phyloP scores from a whole-genome alignment of 1,284 basidiomycete genomes.

The Ustilago crameri region DNA sequence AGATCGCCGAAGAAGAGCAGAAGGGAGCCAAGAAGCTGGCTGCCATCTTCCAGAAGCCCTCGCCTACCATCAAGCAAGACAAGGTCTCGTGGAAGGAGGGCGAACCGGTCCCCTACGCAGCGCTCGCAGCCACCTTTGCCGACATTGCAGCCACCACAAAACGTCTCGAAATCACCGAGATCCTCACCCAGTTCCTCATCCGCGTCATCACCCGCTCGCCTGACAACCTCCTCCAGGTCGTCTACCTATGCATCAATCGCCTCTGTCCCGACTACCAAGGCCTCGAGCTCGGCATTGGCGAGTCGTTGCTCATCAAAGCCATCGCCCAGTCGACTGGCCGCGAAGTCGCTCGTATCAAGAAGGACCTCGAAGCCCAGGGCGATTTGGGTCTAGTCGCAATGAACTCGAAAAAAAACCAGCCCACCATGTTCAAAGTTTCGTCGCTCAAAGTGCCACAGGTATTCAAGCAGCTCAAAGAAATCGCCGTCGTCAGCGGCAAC shows the following conservation, averaged over 20 bases:
- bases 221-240: slow-evolving; percentile 81
- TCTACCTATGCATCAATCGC: slow-evolving; percentile 98
- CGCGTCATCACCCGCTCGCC: slow-evolving; percentile 86
- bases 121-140: slow-evolving; percentile 86
- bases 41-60: slow-evolving; percentile 56
- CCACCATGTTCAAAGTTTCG: slow-evolving; percentile 93
- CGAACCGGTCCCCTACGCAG: slow-evolving; percentile 89
- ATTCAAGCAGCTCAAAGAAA: slow-evolving; percentile 55
- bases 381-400: slow-evolving; percentile 94
- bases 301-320: slow-evolving; percentile 92
- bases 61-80: slow-evolving; percentile 76
- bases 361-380: slow-evolving; percentile 91
- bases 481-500: slow-evolving; percentile 80
- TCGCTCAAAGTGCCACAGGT: slow-evolving; percentile 87
- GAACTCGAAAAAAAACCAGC: slow-evolving; percentile 93
- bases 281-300: slow-evolving; percentile 94
- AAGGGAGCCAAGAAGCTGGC: slow-evolving; percentile 48
- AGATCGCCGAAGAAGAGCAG: slow-evolving; percentile 43
- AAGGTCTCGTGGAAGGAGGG: slow-evolving; percentile 80
- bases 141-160: slow-evolving; percentile 96
- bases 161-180: slow-evolving; percentile 88
- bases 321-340: slow-evolving; percentile 94
- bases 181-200: slow-evolving; percentile 87
- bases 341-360: slow-evolving; percentile 82
- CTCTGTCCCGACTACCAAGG: slow-evolving; percentile 95